Percentiles rank a stretch among this genome's conserved stretches.
phyloP scores from a whole-genome alignment of 2,329 filamentous ascomycete species.

The Clonostachys byssicola region DNA sequence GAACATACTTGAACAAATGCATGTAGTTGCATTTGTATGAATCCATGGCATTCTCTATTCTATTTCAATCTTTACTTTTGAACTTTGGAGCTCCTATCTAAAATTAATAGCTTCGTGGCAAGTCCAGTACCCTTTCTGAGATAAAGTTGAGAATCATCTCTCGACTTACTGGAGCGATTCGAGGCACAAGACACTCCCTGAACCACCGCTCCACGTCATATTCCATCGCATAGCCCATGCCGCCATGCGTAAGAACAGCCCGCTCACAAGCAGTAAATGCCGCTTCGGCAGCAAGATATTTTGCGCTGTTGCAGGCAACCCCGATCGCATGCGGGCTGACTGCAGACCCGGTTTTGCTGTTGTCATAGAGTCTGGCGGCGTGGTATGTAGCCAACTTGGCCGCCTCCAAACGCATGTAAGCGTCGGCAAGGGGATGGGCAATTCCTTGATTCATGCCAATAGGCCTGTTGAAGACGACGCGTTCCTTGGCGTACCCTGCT shows the following conservation, averaged over 20 bases:
- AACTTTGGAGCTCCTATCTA: too few species aligned
- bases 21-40: background rate
- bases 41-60: too few species aligned
- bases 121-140: slow-evolving; percentile 59
- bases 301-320: slow-evolving; percentile 64
- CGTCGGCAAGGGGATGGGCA: slow-evolving; percentile 60
- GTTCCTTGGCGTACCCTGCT: slow-evolving; percentile 60
- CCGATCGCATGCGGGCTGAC: slow-evolving; percentile 54
- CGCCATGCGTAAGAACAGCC: slow-evolving; percentile 54
- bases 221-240: slow-evolving; percentile 62
- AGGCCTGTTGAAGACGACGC: slow-evolving; percentile 60
- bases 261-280: slow-evolving; percentile 60
- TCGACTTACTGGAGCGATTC: slow-evolving; percentile 60
- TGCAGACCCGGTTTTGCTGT: slow-evolving; percentile 40
- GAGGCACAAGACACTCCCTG: slow-evolving; percentile 59
- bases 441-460: slow-evolving; percentile 66
- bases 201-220: slow-evolving; percentile 65
- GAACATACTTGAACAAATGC: too few species aligned
- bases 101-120: slow-evolving; percentile 62
- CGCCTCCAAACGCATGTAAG: slow-evolving; percentile 61
- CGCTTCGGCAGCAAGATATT: slow-evolving; percentile 65
- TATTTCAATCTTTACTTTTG: too few species aligned
- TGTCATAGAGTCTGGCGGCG: slow-evolving; percentile 59
- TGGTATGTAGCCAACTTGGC: slow-evolving; percentile 64
- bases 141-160: slow-evolving; percentile 79